phyloP scores from a whole-genome alignment of 371 early-diverging fungal genomes.

The Amoeboaphelidium occidentale region DNA sequence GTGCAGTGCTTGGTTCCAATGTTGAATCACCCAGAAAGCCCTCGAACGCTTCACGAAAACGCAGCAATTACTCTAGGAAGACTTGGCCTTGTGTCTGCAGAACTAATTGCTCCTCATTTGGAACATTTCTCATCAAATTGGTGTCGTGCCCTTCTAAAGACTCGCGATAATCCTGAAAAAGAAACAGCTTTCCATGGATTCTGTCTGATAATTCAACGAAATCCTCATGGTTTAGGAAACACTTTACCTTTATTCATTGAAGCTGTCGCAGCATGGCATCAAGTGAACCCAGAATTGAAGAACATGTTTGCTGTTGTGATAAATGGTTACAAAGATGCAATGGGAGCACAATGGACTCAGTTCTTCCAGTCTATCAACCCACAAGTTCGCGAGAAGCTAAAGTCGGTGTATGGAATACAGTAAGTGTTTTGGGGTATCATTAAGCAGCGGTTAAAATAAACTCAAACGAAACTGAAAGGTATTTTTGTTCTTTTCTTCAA shows the following conservation, averaged over 20 bases:
- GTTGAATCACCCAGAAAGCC: slow-evolving; percentile 32
- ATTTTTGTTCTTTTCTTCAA: too few relatives aligned
- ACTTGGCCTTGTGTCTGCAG: slow-evolving; percentile 58
- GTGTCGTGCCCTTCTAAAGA: slow-evolving; percentile 30
- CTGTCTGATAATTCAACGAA: slow-evolving; percentile 57
- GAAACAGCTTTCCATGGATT: slow-evolving; percentile 75
- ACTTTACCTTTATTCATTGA: background rate
- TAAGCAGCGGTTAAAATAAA: too few relatives aligned
- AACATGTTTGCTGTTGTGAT: background rate
- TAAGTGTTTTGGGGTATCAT: too few relatives aligned
- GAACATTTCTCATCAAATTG: slow-evolving; percentile 43
- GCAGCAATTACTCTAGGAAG: slow-evolving; percentile 83
- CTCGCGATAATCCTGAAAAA: slow-evolving; percentile 77
- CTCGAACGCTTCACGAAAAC: slow-evolving; percentile 46
- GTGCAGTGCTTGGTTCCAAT: slow-evolving; percentile 53
- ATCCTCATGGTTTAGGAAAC: slow-evolving; percentile 52
- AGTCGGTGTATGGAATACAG: too few relatives aligned
- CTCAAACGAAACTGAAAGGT: too few relatives aligned
- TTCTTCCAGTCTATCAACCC: too few relatives aligned
- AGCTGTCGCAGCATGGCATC: background rate
- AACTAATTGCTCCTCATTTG: slow-evolving; percentile 45
- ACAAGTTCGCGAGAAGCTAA: too few relatives aligned
- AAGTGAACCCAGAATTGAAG: background rate
- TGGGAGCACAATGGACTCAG: background rate
- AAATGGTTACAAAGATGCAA: background rate